Evolutionary conservation across 768 basidiomycete species (phyloP).

Genomic region (Pisolithus sp.): DNA sequence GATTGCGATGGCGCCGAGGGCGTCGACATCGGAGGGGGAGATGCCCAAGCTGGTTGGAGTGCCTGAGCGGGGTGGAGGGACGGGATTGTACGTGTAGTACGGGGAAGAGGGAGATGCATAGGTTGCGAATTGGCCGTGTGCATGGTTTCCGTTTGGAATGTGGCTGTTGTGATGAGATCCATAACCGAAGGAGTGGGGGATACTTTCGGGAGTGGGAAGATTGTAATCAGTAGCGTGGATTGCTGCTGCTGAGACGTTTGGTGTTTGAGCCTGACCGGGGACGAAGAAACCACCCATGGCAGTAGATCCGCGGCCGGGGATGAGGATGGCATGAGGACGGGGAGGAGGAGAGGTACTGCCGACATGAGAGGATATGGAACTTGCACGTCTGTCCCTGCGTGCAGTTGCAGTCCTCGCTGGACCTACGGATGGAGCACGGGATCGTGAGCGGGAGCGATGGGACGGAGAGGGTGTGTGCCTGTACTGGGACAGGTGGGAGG

Average conservation of each 20-base stretch:
- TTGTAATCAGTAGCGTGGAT: constrained; percentile 32
- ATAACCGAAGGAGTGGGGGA: constrained; percentile 27
- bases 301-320: constrained; percentile 40
- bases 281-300: constrained; percentile 29
- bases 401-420: constrained; percentile 48
- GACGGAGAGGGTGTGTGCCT: constrained; percentile 25
- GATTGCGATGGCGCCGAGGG: constrained; percentile 14
- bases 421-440: constrained; percentile 34
- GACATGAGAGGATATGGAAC: constrained; percentile 51
- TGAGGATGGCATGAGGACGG: constrained; percentile 62
- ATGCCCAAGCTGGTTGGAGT: constrained; percentile 18
- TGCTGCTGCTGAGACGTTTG: constrained; percentile 2
- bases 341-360: constrained; percentile 46
- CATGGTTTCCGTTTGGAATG: constrained; percentile 26
- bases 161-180: constrained; percentile 8
- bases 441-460: constrained; percentile 42
- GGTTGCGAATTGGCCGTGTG: constrained; percentile 12
- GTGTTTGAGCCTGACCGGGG: constrained; percentile 11
- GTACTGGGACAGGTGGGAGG: constrained; percentile 15
- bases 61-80: constrained; percentile 4
- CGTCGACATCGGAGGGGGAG: constrained; percentile 21
- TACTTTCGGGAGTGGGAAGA: constrained; percentile 37
- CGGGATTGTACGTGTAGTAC: constrained; percentile 20
- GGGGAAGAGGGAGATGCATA: constrained; percentile 27
- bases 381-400: constrained; percentile 49